Evolutionary conservation across 106 monocot genomes (phyloP), one percentile per base, ranked within the genome.

Genomic region (Phalaenopsis equestris): DNA sequence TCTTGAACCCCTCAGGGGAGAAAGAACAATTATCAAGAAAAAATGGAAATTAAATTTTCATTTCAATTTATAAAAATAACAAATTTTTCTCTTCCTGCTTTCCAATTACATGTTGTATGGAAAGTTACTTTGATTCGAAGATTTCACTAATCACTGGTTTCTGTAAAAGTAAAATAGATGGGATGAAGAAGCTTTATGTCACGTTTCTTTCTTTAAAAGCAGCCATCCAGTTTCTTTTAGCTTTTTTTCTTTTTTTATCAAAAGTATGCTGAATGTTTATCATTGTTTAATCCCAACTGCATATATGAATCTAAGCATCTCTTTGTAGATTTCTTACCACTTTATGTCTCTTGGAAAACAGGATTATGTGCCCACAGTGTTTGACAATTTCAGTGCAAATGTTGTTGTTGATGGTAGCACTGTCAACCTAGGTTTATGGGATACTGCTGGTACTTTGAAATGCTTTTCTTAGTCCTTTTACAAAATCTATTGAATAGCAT

Each of bases 371-470:
- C 72, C 72, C 11, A 72, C 72, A 39, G 72, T 72, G 72, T 72
- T 72, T 41, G 72, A 72, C 72, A 72, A 72, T 72, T 72, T 72
- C 41, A 72, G 72, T 72, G 72, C 72, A 72, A 72, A 72, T 72
- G 72, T 72, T 72, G 72, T 72, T 15, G 72, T 72, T 41, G 72
- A 72, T 72, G 72, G 72, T 4, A 72, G 38, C 72, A 72, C 72
- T 38, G 72, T 72, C 39, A 72, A 72, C 72, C 39, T 72, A 72
- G 72, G 72, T 72, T 72, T 72, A 39, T 72, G 72, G 72, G 72
- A 72, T 39, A 72, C 72, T 39, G 72, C 72, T 23, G 72, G 72
- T 72, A 41, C 8, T 1, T 39, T 72, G 2, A 41, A 9, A 65
- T 24, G 8, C 23, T 65, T 65, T 9, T 9, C 64, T 65, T 9